Conservation (phyloP, 2,329 filamentous ascomycete species). For the Zarea fungicola region DNA sequence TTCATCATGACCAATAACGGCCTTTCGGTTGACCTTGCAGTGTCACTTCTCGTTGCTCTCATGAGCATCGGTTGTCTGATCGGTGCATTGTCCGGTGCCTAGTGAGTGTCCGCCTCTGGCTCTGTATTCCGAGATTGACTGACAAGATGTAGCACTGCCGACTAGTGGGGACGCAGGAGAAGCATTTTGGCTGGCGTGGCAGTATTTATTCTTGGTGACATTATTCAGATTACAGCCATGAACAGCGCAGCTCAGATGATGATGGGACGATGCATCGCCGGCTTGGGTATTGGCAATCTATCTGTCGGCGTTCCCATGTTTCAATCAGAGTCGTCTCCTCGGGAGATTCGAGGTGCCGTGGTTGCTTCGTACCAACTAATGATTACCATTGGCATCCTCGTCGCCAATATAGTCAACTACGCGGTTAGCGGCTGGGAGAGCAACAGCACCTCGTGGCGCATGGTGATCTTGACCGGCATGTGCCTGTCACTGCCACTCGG, state of each 20-base stretch:
- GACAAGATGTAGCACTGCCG: slow-evolving; percentile 39
- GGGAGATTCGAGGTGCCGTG: slow-evolving; percentile 58
- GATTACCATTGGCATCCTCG: slow-evolving; percentile 65
- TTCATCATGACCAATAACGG: slow-evolving; percentile 49
- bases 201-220: slow-evolving; percentile 59
- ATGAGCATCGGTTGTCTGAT: slow-evolving; percentile 51
- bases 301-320: slow-evolving; percentile 63
- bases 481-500: slow-evolving; percentile 48
- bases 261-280: slow-evolving; percentile 60
- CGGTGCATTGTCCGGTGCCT: slow-evolving; percentile 48
- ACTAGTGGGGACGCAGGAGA: slow-evolving; percentile 52
- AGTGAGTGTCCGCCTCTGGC: slow-evolving; percentile 22
- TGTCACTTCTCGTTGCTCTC: slow-evolving; percentile 52
- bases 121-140: neutral
- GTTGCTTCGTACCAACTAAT: slow-evolving; percentile 69
- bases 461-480: slow-evolving; percentile 54
- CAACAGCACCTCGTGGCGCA: slow-evolving; percentile 50
- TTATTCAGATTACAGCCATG: slow-evolving; percentile 58
- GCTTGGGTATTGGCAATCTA: slow-evolving; percentile 62
- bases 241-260: slow-evolving; percentile 60
- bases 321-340: slow-evolving; percentile 58
- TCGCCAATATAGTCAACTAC: slow-evolving; percentile 51
- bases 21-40: slow-evolving; percentile 40
- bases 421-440: slow-evolving; percentile 40
- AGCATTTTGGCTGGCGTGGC: slow-evolving; percentile 48